Conservation (phyloP, 805 yeast species). For the Starmerella bombicola region DNA sequence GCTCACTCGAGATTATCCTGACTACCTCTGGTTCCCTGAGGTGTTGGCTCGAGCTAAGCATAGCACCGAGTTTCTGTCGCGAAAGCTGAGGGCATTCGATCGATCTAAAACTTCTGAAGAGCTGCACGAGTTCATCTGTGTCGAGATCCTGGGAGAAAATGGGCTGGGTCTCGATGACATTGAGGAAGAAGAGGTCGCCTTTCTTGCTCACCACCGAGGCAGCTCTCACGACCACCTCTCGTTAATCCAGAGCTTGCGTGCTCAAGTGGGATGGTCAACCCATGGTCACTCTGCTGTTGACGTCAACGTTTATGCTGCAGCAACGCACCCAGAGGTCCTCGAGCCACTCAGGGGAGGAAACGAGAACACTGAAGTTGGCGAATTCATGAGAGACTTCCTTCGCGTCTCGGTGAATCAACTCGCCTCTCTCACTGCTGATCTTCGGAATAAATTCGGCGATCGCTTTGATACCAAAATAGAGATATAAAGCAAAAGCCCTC, state of each 20-base stretch:
- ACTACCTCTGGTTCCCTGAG: slow-evolving; percentile 78
- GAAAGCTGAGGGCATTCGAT: slow-evolving; percentile 33
- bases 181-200: slow-evolving; percentile 41
- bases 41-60: slow-evolving; percentile 55
- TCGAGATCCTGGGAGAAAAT: slow-evolving; percentile 41
- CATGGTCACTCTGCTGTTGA: slow-evolving; percentile 96
- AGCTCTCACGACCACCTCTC: slow-evolving; percentile 41
- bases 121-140: slow-evolving; percentile 37
- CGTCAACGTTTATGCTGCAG: slow-evolving; percentile 75
- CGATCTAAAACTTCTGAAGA: slow-evolving; percentile 23
- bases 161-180: slow-evolving; percentile 57
- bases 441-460: slow-evolving; percentile 18
- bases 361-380: slow-evolving; percentile 79
- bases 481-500: neutral
- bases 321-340: slow-evolving; percentile 30
- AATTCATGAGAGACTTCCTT: slow-evolving; percentile 48
- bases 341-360: slow-evolving; percentile 44
- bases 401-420: slow-evolving; percentile 23
- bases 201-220: slow-evolving; percentile 30
- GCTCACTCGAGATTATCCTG: slow-evolving; percentile 56
- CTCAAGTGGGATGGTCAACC: slow-evolving; percentile 92
- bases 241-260: slow-evolving; percentile 62
- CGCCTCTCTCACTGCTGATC: slow-evolving; percentile 23
- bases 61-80: slow-evolving; percentile 60
- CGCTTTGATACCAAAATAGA: neutral